phyloP scores from a whole-genome alignment of 1,284 basidiomycete species.

The Pseudozyma thailandica region DNA sequence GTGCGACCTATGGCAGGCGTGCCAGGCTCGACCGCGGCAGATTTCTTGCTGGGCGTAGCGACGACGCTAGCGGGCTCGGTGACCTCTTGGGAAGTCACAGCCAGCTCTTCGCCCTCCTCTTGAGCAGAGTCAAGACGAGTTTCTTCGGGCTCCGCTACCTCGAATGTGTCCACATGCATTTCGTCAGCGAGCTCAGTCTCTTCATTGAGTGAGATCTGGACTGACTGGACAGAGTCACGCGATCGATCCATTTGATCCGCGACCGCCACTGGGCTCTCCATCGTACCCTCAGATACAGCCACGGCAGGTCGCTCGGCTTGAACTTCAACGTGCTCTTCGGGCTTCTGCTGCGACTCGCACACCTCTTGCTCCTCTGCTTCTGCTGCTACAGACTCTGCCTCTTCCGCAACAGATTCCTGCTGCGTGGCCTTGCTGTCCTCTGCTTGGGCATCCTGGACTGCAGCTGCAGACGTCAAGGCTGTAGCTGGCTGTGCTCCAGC shows the following conservation, averaged over 20 bases:
- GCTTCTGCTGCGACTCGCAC: background rate
- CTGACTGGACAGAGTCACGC: background rate
- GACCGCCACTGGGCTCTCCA: background rate
- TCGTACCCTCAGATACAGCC: background rate
- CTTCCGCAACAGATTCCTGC: background rate
- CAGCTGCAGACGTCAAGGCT: no score
- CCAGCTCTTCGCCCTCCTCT: constrained; percentile 1
- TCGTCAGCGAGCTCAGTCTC: background rate
- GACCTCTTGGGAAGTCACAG: background rate
- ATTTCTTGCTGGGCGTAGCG: background rate
- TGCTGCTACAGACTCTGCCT: background rate
- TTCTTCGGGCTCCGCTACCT: background rate
- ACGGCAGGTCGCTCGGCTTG: background rate
- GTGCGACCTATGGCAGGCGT: constrained; percentile 13
- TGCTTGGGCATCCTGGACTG: no score
- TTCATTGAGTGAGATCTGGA: background rate
- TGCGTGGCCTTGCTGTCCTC: no score
- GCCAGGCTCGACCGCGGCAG: background rate
- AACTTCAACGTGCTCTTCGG: background rate
- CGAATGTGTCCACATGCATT: background rate
- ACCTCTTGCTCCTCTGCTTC: no score
- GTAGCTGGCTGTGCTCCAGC: background rate
- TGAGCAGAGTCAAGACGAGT: background rate
- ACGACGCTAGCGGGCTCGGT: background rate
- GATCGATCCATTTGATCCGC: background rate